These are phyloP conservation scores for Ceratocystiopsis brevicomis DNA, from an alignment of 2,329 filamentous ascomycete genomes.

Conservation along the genomic window DNA sequence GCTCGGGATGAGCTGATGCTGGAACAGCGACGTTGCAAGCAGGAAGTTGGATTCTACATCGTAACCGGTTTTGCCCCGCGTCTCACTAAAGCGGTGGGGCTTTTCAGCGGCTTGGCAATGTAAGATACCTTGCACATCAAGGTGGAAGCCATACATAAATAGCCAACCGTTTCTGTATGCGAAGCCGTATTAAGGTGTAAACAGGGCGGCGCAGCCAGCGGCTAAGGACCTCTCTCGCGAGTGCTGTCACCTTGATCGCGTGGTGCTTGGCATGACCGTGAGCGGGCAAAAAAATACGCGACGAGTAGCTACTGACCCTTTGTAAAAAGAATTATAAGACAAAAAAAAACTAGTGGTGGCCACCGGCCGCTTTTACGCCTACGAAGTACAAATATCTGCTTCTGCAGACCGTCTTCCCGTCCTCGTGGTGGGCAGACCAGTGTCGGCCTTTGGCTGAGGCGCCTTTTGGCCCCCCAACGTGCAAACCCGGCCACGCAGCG, in stretches of 20 bases:
- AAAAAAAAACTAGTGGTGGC: slow-evolving; percentile 51
- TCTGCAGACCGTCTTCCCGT: too few relatives aligned
- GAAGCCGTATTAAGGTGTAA: too few relatives aligned
- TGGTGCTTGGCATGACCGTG: slow-evolving; percentile 40
- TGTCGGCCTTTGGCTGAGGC: slow-evolving; percentile 41
- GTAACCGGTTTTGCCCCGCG: too few relatives aligned
- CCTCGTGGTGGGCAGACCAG: slow-evolving; percentile 42
- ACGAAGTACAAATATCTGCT: too few relatives aligned
- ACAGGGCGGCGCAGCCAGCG: slow-evolving; percentile 33
- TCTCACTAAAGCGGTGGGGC: slow-evolving; percentile 24
- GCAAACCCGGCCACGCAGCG: slow-evolving; percentile 32
- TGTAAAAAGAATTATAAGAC: slow-evolving; percentile 18
- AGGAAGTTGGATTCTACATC: too few relatives aligned
- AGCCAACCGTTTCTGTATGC: too few relatives aligned
- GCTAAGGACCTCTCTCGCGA: slow-evolving; percentile 29
- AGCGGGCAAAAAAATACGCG: slow-evolving; percentile 28
- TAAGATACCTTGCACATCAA: too few relatives aligned
- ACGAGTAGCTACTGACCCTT: slow-evolving; percentile 31
- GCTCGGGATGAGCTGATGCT: too few relatives aligned
- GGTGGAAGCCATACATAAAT: too few relatives aligned
- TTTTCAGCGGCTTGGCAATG: too few relatives aligned
- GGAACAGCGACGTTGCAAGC: not conserved
- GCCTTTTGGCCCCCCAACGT: slow-evolving; percentile 34
- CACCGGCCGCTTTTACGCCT: slow-evolving; percentile 47
- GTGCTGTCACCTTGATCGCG: slow-evolving; percentile 15